A percentile compares a stretch with the other conserved stretches of the same genome.
phyloP scores from a whole-genome alignment of 2,329 filamentous ascomycete genomes.

The Hypoxylon sp. region DNA sequence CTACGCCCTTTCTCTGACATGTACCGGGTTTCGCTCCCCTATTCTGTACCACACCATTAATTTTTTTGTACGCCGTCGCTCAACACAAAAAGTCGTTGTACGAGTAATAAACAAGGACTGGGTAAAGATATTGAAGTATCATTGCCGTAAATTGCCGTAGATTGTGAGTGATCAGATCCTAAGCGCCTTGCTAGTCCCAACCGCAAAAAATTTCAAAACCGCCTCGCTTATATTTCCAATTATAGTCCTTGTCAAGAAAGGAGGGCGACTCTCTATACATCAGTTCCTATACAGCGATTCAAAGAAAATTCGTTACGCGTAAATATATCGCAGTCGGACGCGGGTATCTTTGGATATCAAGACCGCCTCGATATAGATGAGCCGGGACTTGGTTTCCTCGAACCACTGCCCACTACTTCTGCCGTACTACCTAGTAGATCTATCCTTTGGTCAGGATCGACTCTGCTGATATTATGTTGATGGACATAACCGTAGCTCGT shows the following conservation, averaged over 20 bases:
- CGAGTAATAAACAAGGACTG: constrained; percentile 40
- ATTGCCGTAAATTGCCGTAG: constrained; percentile 31
- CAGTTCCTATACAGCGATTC: constrained; percentile 37
- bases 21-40: constrained; percentile 23
- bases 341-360: constrained; percentile 22
- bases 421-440: constrained; percentile 69
- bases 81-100: constrained; percentile 32
- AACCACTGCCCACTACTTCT: constrained; percentile 69
- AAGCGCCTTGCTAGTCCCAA: constrained; percentile 46
- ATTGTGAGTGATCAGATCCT: constrained; percentile 43
- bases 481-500: constrained; percentile 71
- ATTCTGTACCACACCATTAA: constrained; percentile 29
- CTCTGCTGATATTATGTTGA: constrained; percentile 69
- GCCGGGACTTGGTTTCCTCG: constrained; percentile 51
- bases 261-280: constrained; percentile 38
- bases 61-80: constrained; percentile 47
- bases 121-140: constrained; percentile 29
- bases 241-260: constrained; percentile 29
- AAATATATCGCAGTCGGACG: constrained; percentile 27
- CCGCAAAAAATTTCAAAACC: constrained; percentile 41
- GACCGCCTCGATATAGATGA: constrained; percentile 46
- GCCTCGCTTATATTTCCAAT: constrained; percentile 40
- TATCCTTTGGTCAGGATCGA: constrained; percentile 65
- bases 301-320: constrained; percentile 49
- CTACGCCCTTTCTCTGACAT: constrained; percentile 43